A percentile compares a stretch with the other conserved stretches of the same genome.
Conservation (phyloP, 176 grass and related monocot genomes). For the Microstegium vimineum region DNA sequence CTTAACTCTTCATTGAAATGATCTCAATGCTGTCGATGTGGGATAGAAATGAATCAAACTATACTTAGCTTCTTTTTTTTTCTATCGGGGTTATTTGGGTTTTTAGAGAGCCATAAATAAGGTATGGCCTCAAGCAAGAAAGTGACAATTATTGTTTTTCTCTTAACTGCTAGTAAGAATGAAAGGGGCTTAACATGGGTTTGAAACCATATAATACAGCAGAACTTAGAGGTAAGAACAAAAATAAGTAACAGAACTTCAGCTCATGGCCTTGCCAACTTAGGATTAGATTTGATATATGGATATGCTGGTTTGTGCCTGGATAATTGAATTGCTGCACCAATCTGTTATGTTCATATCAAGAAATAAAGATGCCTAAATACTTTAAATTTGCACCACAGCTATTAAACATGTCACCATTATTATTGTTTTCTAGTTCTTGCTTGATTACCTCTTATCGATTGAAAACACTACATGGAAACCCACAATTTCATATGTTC, state of each 20-base stretch:
- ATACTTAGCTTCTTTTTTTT: background rate
- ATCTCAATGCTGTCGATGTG: background rate
- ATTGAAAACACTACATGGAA: background rate
- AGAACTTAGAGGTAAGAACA: background rate
- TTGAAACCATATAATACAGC: background rate
- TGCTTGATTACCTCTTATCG: slow-evolving; percentile 1
- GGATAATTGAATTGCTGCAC: slow-evolving; percentile 4
- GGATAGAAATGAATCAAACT: background rate
- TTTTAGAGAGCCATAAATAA: background rate
- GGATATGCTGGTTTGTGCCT: background rate
- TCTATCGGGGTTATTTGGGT: background rate
- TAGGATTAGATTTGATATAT: slow-evolving; percentile 4
- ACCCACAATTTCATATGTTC: background rate
- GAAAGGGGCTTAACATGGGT: slow-evolving; percentile 8
- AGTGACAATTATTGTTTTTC: background rate
- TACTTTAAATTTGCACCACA: background rate
- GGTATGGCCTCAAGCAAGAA: background rate
- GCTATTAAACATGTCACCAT: background rate
- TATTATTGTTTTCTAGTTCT: background rate
- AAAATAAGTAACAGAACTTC: background rate
- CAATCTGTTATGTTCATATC: background rate
- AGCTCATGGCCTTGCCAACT: background rate
- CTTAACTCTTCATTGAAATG: background rate
- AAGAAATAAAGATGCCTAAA: background rate
- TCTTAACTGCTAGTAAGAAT: slow-evolving; percentile 10